These are phyloP conservation scores for Prunella vulgaris DNA, from an alignment of 257 asterid genomes.

Conservation along the genomic window DNA sequence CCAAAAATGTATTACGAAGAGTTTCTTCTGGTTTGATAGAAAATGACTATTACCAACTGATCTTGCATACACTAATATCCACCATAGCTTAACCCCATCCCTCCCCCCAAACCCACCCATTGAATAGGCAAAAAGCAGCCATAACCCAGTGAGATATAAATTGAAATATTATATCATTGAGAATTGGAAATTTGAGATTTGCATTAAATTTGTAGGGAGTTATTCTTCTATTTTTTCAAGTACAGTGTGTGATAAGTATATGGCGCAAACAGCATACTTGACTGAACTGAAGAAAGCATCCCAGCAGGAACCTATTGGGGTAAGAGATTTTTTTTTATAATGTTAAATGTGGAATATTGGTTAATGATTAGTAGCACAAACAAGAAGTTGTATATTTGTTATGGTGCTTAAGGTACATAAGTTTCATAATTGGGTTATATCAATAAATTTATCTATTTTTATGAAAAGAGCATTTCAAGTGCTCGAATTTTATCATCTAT, in stretches of 20 bases:
- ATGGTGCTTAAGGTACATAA: neutral
- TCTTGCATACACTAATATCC: neutral
- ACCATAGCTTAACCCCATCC: neutral
- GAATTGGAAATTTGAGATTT: neutral
- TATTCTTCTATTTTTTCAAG: neutral
- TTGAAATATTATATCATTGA: neutral
- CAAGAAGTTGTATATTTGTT: conserved; percentile 9
- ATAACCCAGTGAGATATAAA: neutral
- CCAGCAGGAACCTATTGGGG: neutral
- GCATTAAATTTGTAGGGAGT: neutral
- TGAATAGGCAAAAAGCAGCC: neutral
- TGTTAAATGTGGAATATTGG: neutral
- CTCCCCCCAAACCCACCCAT: neutral
- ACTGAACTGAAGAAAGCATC: neutral
- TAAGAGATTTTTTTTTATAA: neutral
- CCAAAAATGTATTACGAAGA: neutral
- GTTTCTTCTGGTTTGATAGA: neutral
- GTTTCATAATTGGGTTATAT: neutral
- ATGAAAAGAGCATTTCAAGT: conserved; percentile 16
- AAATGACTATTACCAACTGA: neutral
- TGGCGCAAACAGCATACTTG: neutral
- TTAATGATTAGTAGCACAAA: neutral
- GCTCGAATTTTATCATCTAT: neutral
- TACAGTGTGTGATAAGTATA: neutral
- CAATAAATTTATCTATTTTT: neutral